Percentiles rank a stretch among this genome's conserved stretches.
Conservation (phyloP, 1,139 yeast species). For the Wickerhamiella pararugosa region DNA sequence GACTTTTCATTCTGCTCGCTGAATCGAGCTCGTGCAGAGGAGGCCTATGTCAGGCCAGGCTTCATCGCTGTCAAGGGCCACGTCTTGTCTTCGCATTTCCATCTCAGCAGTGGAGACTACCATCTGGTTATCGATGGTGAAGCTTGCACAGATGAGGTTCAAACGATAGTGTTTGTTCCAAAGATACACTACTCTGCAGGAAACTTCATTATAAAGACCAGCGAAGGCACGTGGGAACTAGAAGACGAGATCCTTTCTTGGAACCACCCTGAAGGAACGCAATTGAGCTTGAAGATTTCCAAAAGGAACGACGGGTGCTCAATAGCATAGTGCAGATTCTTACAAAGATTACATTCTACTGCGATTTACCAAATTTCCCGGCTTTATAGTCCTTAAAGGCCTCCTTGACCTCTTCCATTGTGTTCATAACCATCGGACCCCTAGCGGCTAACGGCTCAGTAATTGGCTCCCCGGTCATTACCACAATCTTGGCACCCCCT, state of each 20-base stretch:
- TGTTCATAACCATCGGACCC: constrained; percentile 11
- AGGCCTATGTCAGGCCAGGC: constrained; percentile 61
- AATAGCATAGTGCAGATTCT: too few species aligned
- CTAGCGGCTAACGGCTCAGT: constrained; percentile 6
- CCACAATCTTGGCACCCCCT: constrained; percentile 1
- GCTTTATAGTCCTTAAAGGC: constrained; percentile 14
- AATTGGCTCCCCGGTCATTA: constrained; percentile 7
- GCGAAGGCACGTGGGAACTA: constrained; percentile 41
- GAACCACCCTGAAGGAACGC: constrained; percentile 41
- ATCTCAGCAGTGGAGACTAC: constrained; percentile 34
- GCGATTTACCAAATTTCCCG: constrained; percentile 21
- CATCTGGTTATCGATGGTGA: constrained; percentile 29
- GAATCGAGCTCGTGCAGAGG: constrained; percentile 38
- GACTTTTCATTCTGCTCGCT: constrained; percentile 57
- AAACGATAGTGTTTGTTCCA: constrained; percentile 51
- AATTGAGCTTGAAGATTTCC: constrained; percentile 15
- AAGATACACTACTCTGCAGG: constrained; percentile 44
- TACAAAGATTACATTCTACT: too few species aligned
- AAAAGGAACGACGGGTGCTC: background rate
- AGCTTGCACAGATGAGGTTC: background rate
- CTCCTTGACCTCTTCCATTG: constrained; percentile 5
- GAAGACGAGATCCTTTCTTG: constrained; percentile 46
- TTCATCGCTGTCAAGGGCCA: constrained; percentile 45
- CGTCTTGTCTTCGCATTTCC: constrained; percentile 38
- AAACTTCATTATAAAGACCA: constrained; percentile 27